phyloP scores from a whole-genome alignment of 2,329 filamentous ascomycete genomes.

The Chlorencoelia australis region DNA sequence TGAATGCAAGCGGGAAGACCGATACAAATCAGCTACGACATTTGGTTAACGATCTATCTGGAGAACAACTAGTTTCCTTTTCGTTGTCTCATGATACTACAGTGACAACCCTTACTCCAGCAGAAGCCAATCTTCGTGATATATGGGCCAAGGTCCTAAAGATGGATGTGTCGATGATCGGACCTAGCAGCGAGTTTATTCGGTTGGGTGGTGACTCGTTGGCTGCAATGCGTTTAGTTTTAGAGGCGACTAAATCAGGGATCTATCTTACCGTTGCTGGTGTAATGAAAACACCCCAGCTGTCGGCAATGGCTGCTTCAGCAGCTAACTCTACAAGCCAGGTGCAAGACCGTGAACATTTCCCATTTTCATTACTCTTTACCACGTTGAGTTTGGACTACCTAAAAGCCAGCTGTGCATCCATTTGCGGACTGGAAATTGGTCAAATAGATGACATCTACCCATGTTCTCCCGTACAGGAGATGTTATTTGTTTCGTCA shows the following conservation, averaged over 20 bases:
- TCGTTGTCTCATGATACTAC: neutral
- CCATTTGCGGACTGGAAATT: no score
- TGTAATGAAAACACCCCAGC: neutral
- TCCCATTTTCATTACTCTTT: no score
- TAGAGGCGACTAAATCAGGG: neutral
- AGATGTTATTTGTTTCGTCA: slow-evolving; percentile 29
- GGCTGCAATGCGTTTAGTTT: neutral
- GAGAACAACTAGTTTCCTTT: neutral
- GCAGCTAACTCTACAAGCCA: no score
- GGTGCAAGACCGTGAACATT: no score
- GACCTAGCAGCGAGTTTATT: neutral
- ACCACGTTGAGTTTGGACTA: no score
- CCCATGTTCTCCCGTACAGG: slow-evolving; percentile 29
- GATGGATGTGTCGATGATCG: neutral
- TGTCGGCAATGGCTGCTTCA: neutral
- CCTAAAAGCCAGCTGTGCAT: no score
- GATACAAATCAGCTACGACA: neutral
- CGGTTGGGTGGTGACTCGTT: neutral
- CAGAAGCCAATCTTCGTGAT: neutral
- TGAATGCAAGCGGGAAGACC: neutral
- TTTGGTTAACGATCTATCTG: neutral
- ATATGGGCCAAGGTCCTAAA: neutral
- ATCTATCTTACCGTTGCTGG: neutral
- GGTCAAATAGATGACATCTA: slow-evolving; percentile 31
- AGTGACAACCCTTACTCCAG: neutral